A percentile compares a stretch with the other conserved stretches of the same genome.
Conservation (phyloP, 2,329 filamentous ascomycete genomes). For the Colletotrichum orchidophilum region DNA sequence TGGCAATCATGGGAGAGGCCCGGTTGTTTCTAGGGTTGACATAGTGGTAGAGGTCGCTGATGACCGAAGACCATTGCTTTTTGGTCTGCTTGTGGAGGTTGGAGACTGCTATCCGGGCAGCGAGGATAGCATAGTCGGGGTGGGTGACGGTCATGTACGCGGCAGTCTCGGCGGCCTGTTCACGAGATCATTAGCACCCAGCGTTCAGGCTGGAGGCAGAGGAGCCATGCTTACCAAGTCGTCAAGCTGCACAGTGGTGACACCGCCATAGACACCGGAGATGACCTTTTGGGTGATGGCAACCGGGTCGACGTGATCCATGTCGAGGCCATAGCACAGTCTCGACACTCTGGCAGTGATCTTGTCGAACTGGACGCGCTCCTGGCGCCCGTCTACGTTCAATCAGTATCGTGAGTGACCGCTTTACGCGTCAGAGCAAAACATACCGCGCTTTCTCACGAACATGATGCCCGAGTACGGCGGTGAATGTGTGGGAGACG, state of each 20-base stretch:
- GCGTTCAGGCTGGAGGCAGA: not conserved
- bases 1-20: slow-evolving; percentile 91
- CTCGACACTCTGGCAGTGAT: slow-evolving; percentile 98
- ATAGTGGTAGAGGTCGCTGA: slow-evolving; percentile 94
- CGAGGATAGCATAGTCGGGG: slow-evolving; percentile 98
- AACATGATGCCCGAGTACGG: slow-evolving; percentile 58
- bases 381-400: slow-evolving; percentile 90
- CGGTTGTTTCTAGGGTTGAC: slow-evolving; percentile 91
- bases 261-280: slow-evolving; percentile 97
- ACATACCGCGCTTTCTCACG: slow-evolving; percentile 71
- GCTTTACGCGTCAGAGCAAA: slow-evolving; percentile 5
- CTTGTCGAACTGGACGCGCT: slow-evolving; percentile 99
- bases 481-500: slow-evolving; percentile 3
- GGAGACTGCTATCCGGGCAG: slow-evolving; percentile 97
- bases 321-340: slow-evolving; percentile 96
- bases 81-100: slow-evolving; percentile 99
- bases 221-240: slow-evolving; percentile 80
- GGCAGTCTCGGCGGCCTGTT: slow-evolving; percentile 94
- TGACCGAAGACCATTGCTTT: slow-evolving; percentile 98
- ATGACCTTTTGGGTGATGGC: slow-evolving; percentile 99
- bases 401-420: not conserved
- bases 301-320: slow-evolving; percentile 94
- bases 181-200: slow-evolving; percentile 34
- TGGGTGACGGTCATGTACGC: slow-evolving; percentile 99
- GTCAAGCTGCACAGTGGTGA: slow-evolving; percentile 95